Evolutionary conservation across 164 flowering plant species (phyloP).

Genomic region (Akebia trifoliata): DNA sequence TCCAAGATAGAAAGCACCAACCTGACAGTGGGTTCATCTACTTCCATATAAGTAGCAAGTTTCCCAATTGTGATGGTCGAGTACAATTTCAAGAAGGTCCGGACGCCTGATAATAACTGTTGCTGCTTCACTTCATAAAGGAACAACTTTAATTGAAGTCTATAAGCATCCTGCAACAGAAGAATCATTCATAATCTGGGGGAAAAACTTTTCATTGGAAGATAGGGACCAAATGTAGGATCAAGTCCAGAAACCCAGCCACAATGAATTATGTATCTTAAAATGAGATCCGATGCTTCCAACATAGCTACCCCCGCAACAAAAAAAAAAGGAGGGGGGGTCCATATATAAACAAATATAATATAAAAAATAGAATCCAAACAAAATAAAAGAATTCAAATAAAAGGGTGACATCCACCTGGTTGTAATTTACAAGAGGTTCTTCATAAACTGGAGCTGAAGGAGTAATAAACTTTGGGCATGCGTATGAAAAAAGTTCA

Average conservation of each 20-base stretch:
- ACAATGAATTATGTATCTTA: no score
- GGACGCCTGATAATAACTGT: constrained; percentile 71
- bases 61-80: constrained; percentile 81
- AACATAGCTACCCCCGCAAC: no score
- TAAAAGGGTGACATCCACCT: constrained; percentile 44
- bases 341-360: no score
- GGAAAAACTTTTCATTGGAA: background rate
- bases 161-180: constrained; percentile 84
- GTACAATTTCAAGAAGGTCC: constrained; percentile 87
- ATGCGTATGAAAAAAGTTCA: constrained; percentile 98
- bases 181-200: background rate
- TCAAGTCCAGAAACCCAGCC: no score
- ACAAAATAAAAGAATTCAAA: background rate
- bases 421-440: constrained; percentile 96
- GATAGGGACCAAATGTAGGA: background rate
- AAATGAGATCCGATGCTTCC: no score
- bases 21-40: constrained; percentile 94
- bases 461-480: constrained; percentile 97
- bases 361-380: background rate
- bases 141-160: constrained; percentile 93
- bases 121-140: constrained; percentile 98
- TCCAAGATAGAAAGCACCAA: constrained; percentile 16
- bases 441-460: constrained; percentile 84
- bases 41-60: constrained; percentile 89
- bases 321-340: no score